Base-by-base conservation (phyloP, 805 yeast genomes). In the Schizosaccharomyces octosporus region DNA sequence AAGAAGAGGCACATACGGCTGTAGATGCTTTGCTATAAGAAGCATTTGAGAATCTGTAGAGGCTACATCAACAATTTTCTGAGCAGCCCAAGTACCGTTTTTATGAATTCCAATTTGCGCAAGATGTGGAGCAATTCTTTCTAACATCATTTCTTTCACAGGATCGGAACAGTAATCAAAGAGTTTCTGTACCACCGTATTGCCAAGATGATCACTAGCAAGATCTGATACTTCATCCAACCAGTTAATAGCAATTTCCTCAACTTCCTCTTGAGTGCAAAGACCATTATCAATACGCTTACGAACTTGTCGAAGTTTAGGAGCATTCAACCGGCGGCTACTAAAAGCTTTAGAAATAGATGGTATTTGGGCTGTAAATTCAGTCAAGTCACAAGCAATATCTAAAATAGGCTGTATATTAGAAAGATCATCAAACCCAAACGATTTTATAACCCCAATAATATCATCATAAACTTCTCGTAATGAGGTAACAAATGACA, bases 11-110 rank as follows among this genome's bases (percentile, higher is more conserved):
- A 93, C 80, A 68, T 84, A 88, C 1, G 95, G 93, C 64, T 80
- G 79, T 64, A 93, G 76, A 51, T 87, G 79, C 32, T 79, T 74
- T 7, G 83, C 82, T 55, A 93, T 85, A 60, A 84, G 70, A 66
- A 76, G 73, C 70, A 80, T 83, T 67, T 82, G 86, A 60, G 80
- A 77, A 57, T 77, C 81, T 59, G 81, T 81, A 64, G 77, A 72
- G 3, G 87, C 84, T 57, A 82, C 82, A 65, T 82, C 84, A 66
- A 93, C 88, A 71, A 93, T 83, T 71, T 90, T 93, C 72, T 93
- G 98, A 31, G 95, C 95, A 1, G 97, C 97, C 98, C 98, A 93
- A 4, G 98, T 93, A 64, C 98, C 98, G 71, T 93, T 93, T 69
- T 93, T 93, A 73, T 93, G 98, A 62, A 87, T 83, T 66, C 97